Base-by-base conservation (phyloP, 2,329 filamentous ascomycete species). In the Emmonsiellopsis sp. region DNA sequence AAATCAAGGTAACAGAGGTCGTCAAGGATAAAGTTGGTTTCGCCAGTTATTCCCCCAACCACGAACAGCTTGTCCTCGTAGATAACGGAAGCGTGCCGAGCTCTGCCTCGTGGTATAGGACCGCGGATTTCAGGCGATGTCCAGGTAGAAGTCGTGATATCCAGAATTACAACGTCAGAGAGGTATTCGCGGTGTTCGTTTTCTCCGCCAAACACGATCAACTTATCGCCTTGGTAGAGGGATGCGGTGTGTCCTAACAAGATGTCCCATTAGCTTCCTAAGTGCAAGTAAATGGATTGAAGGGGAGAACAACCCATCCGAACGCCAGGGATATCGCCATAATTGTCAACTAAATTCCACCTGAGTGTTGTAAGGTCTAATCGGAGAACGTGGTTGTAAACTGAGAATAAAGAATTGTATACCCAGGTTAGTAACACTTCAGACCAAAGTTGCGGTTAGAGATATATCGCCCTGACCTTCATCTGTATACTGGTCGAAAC, bases 401-500 rank as follows among this genome's bases (percentile, higher is more conserved):
- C 85, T 81, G 56, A 46, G 20, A 26, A 37, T 11, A 40, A n/a
- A 8, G 3, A 16, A 48, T 5, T 37, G 20, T 26, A 26, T 26
- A n/a, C 15, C 16, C 11, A 40, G 30, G 38, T 16, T 30, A 41
- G 35, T 37, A 53, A 32, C 4, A 16, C 30, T 35, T 10, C 5
- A 5, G 37, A 15, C n/a, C 31, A 30, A 37, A 37, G n/a, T 16
- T 16, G 6, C 11, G 16, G 13, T 2, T 31, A 51, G 43, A 48
- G 40, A 45, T 26, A 51, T 37, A 38, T 43, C 30, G 42, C 43
- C 61, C 62, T 26, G 58, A 80, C 79, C 88, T 75, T 98, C 93
- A 69, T 98, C 93, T 0, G 93, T 98, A 67, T 95, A 97, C 71
- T 97, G 92, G 67, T 98, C 93, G 66, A 98, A 98, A 15, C 93